Evolutionary conservation across 2,329 filamentous ascomycete genomes (phyloP).

Genomic region (Dendryphion nanum): DNA sequence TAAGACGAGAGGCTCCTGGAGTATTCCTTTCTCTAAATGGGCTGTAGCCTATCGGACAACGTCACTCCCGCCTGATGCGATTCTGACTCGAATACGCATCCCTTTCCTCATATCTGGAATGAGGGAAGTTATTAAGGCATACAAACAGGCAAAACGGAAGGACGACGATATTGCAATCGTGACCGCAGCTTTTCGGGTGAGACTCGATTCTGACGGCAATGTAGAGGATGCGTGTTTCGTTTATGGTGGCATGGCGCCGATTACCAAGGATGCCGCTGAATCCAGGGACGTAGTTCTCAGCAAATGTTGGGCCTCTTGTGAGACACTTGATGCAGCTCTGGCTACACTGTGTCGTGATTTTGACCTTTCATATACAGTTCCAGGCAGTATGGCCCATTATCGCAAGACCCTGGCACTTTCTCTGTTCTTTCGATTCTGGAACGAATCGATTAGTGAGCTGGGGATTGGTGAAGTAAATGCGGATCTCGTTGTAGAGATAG

Average conservation of each 20-base stretch:
- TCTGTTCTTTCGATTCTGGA: slow-evolving; percentile 97
- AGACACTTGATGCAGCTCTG: slow-evolving; percentile 84
- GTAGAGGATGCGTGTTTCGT: slow-evolving; percentile 76
- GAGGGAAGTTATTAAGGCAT: slow-evolving; percentile 79
- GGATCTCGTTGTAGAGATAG: slow-evolving; percentile 77
- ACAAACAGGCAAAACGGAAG: slow-evolving; percentile 94
- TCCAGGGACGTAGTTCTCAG: slow-evolving; percentile 71
- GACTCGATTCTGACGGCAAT: slow-evolving; percentile 63
- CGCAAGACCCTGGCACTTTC: slow-evolving; percentile 83
- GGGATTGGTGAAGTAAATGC: slow-evolving; percentile 58
- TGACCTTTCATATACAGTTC: slow-evolving; percentile 80
- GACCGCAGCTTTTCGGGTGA: slow-evolving; percentile 76
- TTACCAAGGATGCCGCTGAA: slow-evolving; percentile 75
- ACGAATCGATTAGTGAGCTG: slow-evolving; percentile 72
- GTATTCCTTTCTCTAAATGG: slow-evolving; percentile 73
- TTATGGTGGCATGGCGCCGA: slow-evolving; percentile 92
- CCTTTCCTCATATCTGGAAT: slow-evolving; percentile 64
- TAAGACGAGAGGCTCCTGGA: slow-evolving; percentile 61
- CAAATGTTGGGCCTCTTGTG: slow-evolving; percentile 72
- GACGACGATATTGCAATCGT: slow-evolving; percentile 98
- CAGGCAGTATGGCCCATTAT: slow-evolving; percentile 95
- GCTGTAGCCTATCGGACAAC: slow-evolving; percentile 89
- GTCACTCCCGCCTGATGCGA: slow-evolving; percentile 71
- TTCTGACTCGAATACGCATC: slow-evolving; percentile 80
- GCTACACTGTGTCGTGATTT: slow-evolving; percentile 80